Base-by-base conservation (phyloP, 129 eudicot species). In the Artemisia argyi region DNA sequence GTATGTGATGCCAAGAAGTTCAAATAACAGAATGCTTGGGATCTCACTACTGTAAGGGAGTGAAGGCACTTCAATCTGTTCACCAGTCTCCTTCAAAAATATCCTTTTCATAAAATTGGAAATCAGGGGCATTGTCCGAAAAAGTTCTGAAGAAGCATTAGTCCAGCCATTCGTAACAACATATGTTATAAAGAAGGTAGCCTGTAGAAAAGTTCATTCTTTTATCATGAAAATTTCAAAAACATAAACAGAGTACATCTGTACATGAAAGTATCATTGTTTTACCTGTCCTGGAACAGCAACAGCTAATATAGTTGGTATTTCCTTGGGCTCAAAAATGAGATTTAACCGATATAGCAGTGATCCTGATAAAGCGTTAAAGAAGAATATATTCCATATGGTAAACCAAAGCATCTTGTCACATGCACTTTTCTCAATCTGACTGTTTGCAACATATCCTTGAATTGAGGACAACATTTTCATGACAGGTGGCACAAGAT, bases 121-220 rank as follows among this genome's bases (percentile, higher is more conserved):
- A 73, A 87, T 16, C 16, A 89, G 80, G 52, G 83, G 68, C 66
- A 54, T 55, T 63, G 82, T 47, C 65, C 81, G 91, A 76, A 89
- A 73, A 69, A 92, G 96, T 61, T 87, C 88, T 19, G 90, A 82
- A 74, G 96, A 63, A 57, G 94, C 80, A 74, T 83, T 83, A 42
- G 97, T 85, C 98, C 98, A 93, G 46, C 98, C 98, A 76, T 89
- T 81, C 64, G 97, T 93, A 77, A 93, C 88, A 72, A 89, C 92
- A 60, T 93, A 93, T 46, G 98, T 80, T 72, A 93, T 87, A 83
- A 93, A 93, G 81, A 89, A 93, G 39, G 95, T 61, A 49, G 95
- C 97, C 98, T 94, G 81, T 56, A 28, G 32, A 28, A 50, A 50
- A 50, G 16, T 50, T 50, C 16, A 50, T 28, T 28, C 32, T 28